Evolutionary conservation across 2,329 filamentous ascomycete species (phyloP).

Genomic region (Pseudogymnoascus sp.): DNA sequence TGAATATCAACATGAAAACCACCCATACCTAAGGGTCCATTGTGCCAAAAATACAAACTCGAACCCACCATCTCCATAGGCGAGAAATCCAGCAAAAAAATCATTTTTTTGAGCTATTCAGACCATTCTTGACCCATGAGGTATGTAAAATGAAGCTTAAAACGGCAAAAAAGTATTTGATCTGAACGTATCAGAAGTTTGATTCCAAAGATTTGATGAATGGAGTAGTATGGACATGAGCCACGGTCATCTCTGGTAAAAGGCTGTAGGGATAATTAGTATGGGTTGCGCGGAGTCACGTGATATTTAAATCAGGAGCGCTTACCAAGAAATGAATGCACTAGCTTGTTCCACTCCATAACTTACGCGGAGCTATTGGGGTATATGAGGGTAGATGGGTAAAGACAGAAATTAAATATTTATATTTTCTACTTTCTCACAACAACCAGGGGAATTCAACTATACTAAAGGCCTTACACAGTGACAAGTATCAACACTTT

Average conservation of each 20-base stretch:
- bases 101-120: background rate
- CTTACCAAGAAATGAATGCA: slow-evolving; percentile 33
- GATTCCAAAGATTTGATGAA: slow-evolving; percentile 47
- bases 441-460: background rate
- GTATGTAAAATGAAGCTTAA: slow-evolving; percentile 13
- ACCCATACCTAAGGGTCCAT: background rate
- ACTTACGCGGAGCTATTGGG: background rate
- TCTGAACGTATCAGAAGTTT: slow-evolving; percentile 26
- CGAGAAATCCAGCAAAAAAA: slow-evolving; percentile 1
- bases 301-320: background rate
- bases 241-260: slow-evolving; percentile 37
- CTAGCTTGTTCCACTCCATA: slow-evolving; percentile 33
- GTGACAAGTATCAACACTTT: background rate
- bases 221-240: slow-evolving; percentile 45
- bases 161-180: slow-evolving; percentile 18
- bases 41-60: background rate
- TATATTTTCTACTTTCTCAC: background rate
- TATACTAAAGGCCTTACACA: background rate
- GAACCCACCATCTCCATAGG: background rate
- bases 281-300: background rate
- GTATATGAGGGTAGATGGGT: background rate
- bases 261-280: slow-evolving; percentile 24
- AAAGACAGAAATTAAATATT: background rate
- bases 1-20: background rate
- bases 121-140: background rate